Conservation (phyloP, 176 grass and related monocot species). For the Ampelocalamus luodianensis region DNA sequence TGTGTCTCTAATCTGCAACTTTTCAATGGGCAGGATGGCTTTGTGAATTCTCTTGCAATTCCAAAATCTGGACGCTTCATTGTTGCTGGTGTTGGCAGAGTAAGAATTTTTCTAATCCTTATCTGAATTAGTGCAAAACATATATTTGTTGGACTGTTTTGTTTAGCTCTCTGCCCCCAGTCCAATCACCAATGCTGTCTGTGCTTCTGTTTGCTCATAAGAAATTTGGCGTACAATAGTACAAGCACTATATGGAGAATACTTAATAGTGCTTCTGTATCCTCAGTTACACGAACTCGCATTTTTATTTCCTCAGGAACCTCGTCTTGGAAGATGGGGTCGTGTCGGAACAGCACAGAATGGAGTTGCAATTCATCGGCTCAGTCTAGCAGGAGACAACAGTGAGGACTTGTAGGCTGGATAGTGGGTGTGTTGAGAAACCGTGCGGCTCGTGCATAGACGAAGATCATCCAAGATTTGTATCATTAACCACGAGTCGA, state of each 20-base stretch:
- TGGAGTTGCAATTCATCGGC: slow-evolving; percentile 60
- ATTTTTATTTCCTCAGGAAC: slow-evolving; percentile 55
- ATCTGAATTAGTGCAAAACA: background rate
- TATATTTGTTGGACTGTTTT: background rate
- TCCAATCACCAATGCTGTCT: background rate
- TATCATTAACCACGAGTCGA: background rate
- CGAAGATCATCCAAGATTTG: background rate
- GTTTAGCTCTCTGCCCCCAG: background rate
- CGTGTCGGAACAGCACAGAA: slow-evolving; percentile 45
- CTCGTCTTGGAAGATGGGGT: slow-evolving; percentile 69
- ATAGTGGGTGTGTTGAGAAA: background rate
- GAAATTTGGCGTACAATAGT: background rate
- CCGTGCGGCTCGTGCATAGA: background rate
- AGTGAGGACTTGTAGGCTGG: slow-evolving; percentile 16
- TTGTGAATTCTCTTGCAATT: slow-evolving; percentile 71
- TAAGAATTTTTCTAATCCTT: slow-evolving; percentile 35
- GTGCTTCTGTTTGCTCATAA: background rate
- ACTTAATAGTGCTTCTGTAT: background rate
- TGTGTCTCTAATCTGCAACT: slow-evolving; percentile 14
- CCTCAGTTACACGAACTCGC: background rate
- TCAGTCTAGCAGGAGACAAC: slow-evolving; percentile 51
- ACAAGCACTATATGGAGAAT: too few relatives aligned
- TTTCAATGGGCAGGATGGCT: slow-evolving; percentile 58
- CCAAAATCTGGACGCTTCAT: slow-evolving; percentile 71
- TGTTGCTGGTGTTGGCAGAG: slow-evolving; percentile 70